A percentile compares a stretch with the other conserved stretches of the same genome.
These are phyloP conservation scores for Staphylotrichum tortipilum DNA, from an alignment of 495 filamentous ascomycete species.

Conservation along the genomic window DNA sequence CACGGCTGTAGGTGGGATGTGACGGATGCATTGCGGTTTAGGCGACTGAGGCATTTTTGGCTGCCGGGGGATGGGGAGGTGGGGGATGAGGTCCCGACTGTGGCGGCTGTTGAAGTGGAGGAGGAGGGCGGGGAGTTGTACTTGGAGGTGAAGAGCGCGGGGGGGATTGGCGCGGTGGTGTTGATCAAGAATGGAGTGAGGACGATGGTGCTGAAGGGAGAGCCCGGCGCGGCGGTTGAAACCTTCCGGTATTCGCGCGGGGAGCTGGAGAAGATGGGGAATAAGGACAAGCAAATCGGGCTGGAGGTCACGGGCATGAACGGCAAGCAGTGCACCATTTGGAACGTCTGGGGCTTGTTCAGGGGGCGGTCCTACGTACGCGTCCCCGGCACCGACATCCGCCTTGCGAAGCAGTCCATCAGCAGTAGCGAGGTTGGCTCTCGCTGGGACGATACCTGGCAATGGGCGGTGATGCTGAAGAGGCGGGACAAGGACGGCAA, in stretches of 20 bases:
- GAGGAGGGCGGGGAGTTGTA: not conserved
- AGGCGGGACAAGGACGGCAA: constrained; percentile 20
- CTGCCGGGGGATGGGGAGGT: constrained; percentile 23
- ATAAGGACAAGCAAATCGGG: not conserved
- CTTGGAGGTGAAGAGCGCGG: constrained; percentile 3
- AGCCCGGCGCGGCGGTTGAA: constrained; percentile 5
- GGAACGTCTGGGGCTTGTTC: constrained; percentile 7
- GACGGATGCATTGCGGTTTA: constrained; percentile 28
- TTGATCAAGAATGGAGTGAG: not conserved
- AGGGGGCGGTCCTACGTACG: constrained; percentile 8
- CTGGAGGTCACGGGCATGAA: constrained; percentile 17
- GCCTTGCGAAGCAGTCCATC: constrained; percentile 17
- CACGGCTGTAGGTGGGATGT: constrained; percentile 32
- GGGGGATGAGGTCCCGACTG: constrained; percentile 1
- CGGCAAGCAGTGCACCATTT: not conserved
- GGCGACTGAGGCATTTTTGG: constrained; percentile 26
- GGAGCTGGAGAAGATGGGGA: constrained; percentile 6
- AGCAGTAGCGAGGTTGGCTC: not conserved
- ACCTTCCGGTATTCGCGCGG: not conserved
- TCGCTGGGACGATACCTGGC: constrained; percentile 7
- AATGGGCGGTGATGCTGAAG: constrained; percentile 23
- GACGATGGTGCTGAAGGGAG: not conserved
- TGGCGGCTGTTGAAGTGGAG: not conserved
- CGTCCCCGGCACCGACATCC: constrained; percentile 18
- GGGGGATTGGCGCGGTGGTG: constrained; percentile 4